phyloP scores from a whole-genome alignment of 352 stramenopile species.

The Saprolegnia diclina region DNA sequence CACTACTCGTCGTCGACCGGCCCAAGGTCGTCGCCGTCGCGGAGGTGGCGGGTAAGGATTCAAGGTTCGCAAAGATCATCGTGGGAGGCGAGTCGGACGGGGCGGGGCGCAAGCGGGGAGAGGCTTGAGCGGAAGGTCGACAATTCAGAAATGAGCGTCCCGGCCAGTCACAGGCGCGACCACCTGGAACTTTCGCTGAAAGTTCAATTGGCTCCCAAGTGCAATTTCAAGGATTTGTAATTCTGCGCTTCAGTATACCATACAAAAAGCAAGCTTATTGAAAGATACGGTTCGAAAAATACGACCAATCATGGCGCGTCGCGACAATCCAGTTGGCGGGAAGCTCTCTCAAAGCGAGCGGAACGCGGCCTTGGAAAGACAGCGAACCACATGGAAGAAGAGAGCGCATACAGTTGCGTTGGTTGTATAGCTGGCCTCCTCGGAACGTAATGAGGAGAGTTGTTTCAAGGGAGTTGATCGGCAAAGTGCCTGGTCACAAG shows the following conservation, averaged over 20 bases:
- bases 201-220: neutral
- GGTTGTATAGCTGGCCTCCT: neutral
- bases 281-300: no score
- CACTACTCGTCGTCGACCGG: neutral
- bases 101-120: neutral
- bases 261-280: neutral
- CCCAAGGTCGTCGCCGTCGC: no score
- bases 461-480: neutral
- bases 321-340: neutral
- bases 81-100: neutral
- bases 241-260: neutral
- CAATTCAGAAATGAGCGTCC: neutral
- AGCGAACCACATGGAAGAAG: neutral
- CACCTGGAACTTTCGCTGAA: neutral
- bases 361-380: neutral
- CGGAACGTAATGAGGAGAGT: neutral
- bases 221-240: neutral
- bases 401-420: neutral
- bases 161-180: neutral
- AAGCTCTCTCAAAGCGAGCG: neutral
- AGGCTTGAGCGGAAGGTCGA: neutral
- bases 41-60: neutral
- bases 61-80: slow-evolving; percentile 1
- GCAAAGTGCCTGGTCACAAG: neutral
- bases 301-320: neutral